Evolutionary conservation across 202 grass and related monocot genomes (phyloP).

Genomic region (Panicum virgatum): DNA sequence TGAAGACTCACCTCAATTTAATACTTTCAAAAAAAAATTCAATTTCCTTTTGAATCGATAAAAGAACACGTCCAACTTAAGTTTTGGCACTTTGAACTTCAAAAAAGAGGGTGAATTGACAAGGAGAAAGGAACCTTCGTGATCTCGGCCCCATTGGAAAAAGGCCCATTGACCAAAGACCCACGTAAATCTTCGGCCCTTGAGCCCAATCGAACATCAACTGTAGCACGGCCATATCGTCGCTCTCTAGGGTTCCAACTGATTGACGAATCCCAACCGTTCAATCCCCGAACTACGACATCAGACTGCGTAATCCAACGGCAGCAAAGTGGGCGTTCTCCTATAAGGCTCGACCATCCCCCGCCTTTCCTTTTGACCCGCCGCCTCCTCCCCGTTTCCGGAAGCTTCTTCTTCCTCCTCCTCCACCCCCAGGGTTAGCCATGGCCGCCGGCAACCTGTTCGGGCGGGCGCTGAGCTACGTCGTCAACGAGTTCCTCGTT

Average conservation of each 20-base stretch:
- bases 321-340: not conserved
- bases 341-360: not conserved
- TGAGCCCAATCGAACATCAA: not conserved
- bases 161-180: not conserved
- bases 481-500: conserved; percentile 78
- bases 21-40: no score
- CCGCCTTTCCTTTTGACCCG: not conserved
- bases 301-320: not conserved
- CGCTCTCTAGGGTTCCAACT: conserved; percentile 6
- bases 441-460: conserved; percentile 81
- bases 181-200: not conserved
- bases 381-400: conserved; percentile 1
- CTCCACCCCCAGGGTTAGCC: not conserved
- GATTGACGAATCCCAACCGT: not conserved
- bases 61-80: no score
- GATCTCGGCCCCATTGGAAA: not conserved
- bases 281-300: not conserved
- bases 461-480: conserved; percentile 62
- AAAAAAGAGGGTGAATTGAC: not conserved
- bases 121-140: not conserved
- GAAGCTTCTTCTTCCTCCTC: conserved; percentile 24
- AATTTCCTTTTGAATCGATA: no score
- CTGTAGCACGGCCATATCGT: no score
- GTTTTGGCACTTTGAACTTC: not conserved
- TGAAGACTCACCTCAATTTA: not conserved